Evolutionary conservation across 202 grass and related monocot species (phyloP), one percentile per base, ranked within the genome.

Genomic region (Zizania palustris): DNA sequence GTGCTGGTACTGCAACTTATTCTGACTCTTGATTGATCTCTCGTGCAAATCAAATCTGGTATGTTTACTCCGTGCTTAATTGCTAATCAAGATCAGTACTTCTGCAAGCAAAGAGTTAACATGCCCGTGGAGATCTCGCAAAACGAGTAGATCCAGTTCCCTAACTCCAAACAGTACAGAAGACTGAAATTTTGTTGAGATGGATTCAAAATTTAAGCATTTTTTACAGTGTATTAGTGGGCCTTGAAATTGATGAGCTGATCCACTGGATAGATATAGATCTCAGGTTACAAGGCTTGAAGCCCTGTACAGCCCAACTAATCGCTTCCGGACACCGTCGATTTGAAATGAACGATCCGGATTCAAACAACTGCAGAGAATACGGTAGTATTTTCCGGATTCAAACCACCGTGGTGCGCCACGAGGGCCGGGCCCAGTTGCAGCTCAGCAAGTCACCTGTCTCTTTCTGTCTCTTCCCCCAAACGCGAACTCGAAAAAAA

Each of bases 371-470:
- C 22, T 7, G 65, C 16, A 14, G 5, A 0, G 4, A 4, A 11
- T 15, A 6, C 19, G 5, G 48, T 43, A 20, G n/a, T n/a, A n/a
- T n/a, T n/a, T n/a, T n/a, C n/a, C n/a, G n/a, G n/a, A n/a, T n/a
- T 11, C 38, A 41, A 41, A 0, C 2, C 1, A 13, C 15, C 19
- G 51, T 13, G 5, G 38, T 16, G 0, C 20, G 36, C 73, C 73
- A 80, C 72, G 67, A 44, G 59, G 64, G 64, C 34, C 9, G 71
- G 65, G 76, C 72, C 86, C 72, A 67, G n/a, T 61, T 3, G 60
- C 72, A 84, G 45, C 72, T 70, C 79, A 84, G 81, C 58, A 75
- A 89, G 71, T 51, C 46, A 75, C 22, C 54, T 74, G 70, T 88
- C 82, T 14, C 40, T 75, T 65, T 62, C 48, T 74, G 51, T 55